A percentile compares a stretch with the other conserved stretches of the same genome.
Conservation (phyloP, 495 filamentous ascomycete genomes). For the Aspergillus bridgeri region DNA sequence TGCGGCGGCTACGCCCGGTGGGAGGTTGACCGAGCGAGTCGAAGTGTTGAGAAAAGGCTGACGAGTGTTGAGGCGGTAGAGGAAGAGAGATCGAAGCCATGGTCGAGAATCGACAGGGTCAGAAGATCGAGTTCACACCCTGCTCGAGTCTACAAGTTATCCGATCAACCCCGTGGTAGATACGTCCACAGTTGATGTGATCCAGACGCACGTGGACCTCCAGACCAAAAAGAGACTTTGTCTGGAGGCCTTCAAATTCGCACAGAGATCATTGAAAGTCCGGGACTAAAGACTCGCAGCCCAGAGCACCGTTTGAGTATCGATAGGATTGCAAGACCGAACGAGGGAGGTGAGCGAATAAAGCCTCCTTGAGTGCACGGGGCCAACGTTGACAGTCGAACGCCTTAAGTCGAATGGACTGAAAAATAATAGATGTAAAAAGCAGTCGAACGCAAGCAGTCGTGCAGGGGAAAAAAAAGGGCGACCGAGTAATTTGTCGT, state of each 20-base stretch:
- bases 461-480: conserved; percentile 1
- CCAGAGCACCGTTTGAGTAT: conserved; percentile 11
- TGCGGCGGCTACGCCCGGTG: conserved; percentile 24
- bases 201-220: conserved; percentile 39
- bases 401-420: not conserved
- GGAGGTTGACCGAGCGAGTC: conserved; percentile 21
- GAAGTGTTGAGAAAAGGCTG: conserved; percentile 34
- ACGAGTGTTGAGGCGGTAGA: conserved; percentile 26
- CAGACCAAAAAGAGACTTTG: conserved; percentile 37
- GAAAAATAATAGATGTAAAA: not conserved
- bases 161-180: conserved; percentile 9
- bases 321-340: not conserved
- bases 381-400: not conserved
- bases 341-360: not conserved
- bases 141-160: conserved; percentile 14
- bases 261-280: conserved; percentile 36
- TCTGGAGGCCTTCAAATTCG: conserved; percentile 43
- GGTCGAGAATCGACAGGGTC: conserved; percentile 18
- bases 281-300: conserved; percentile 29
- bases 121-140: conserved; percentile 10
- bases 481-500: conserved; percentile 6
- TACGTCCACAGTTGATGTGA: conserved; percentile 23
- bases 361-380: conserved; percentile 1
- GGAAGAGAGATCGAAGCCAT: conserved; percentile 47
- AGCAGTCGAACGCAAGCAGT: not conserved